These are phyloP conservation scores for Neophaeococcomyces aloes DNA, from an alignment of 2,329 filamentous ascomycete species.

Conservation along the genomic window DNA sequence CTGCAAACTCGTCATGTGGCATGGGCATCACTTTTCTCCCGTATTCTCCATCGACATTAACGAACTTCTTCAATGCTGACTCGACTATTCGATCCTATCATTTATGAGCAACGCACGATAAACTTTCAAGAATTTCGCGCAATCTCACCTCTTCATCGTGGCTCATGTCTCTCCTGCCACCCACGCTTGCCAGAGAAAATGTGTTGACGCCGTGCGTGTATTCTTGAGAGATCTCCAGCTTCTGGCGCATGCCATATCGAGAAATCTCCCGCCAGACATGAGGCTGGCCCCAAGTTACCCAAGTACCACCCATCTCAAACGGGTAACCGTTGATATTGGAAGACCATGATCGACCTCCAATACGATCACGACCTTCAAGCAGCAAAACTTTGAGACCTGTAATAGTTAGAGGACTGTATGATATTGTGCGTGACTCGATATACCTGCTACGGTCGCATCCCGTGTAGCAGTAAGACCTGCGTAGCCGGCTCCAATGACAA, in stretches of 20 bases:
- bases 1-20: conserved; percentile 1
- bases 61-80: conserved; percentile 23
- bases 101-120: background rate
- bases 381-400: conserved; percentile 33
- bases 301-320: conserved; percentile 42
- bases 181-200: conserved; percentile 29
- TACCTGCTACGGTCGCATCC: conserved; percentile 22
- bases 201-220: conserved; percentile 35
- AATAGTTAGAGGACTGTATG: background rate
- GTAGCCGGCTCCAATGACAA: conserved; percentile 74
- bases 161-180: conserved; percentile 29
- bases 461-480: conserved; percentile 24
- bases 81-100: conserved; percentile 26
- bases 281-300: conserved; percentile 38
- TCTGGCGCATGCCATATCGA: conserved; percentile 34
- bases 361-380: conserved; percentile 39
- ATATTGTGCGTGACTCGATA: background rate
- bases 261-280: conserved; percentile 37
- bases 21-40: conserved; percentile 29
- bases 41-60: conserved; percentile 24
- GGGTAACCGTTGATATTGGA: conserved; percentile 35
- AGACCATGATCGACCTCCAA: conserved; percentile 40
- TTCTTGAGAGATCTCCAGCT: conserved; percentile 32
- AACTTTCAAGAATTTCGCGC: too few relatives aligned
- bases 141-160: conserved; percentile 34